phyloP scores from a whole-genome alignment of 805 yeast genomes.

The Metahyphopichia silvanorum region DNA sequence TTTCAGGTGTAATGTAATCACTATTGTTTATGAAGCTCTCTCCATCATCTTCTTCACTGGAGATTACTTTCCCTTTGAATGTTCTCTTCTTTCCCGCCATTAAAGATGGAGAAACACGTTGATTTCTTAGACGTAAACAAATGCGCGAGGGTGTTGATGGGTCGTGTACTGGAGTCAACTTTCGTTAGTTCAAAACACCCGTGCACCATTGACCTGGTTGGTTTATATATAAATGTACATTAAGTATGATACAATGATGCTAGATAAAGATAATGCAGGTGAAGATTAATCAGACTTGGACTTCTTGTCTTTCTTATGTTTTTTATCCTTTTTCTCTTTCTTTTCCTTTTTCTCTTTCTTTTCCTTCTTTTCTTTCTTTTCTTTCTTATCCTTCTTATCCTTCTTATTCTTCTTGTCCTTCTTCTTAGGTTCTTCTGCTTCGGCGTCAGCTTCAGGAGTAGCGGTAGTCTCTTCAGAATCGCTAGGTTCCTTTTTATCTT shows the following conservation, averaged over 20 bases:
- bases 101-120: too few relatives aligned
- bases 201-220: too few relatives aligned
- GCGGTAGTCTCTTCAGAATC: slow-evolving; percentile 11
- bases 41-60: slow-evolving; percentile 16
- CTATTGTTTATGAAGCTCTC: slow-evolving; percentile 39
- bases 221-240: too few relatives aligned
- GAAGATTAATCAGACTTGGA: slow-evolving; percentile 3
- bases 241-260: too few relatives aligned
- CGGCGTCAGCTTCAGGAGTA: slow-evolving; percentile 6
- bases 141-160: too few relatives aligned
- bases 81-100: slow-evolving; percentile 2
- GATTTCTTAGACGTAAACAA: too few relatives aligned
- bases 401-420: slow-evolving; percentile 12
- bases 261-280: too few relatives aligned
- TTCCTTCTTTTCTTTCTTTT: slow-evolving; percentile 18
- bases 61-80: background rate
- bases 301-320: slow-evolving; percentile 13
- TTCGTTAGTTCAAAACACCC: too few relatives aligned
- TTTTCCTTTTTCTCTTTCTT: slow-evolving; percentile 22
- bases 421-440: slow-evolving; percentile 10
- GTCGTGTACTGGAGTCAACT: too few relatives aligned
- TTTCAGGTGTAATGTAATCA: slow-evolving; percentile 18
- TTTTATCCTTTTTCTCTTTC: slow-evolving; percentile 24
- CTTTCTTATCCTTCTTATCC: slow-evolving; percentile 16
- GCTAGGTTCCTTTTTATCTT: slow-evolving; percentile 25